These are phyloP conservation scores for Exophiala oligosperma DNA, from an alignment of 2,329 filamentous ascomycete species.

Conservation along the genomic window DNA sequence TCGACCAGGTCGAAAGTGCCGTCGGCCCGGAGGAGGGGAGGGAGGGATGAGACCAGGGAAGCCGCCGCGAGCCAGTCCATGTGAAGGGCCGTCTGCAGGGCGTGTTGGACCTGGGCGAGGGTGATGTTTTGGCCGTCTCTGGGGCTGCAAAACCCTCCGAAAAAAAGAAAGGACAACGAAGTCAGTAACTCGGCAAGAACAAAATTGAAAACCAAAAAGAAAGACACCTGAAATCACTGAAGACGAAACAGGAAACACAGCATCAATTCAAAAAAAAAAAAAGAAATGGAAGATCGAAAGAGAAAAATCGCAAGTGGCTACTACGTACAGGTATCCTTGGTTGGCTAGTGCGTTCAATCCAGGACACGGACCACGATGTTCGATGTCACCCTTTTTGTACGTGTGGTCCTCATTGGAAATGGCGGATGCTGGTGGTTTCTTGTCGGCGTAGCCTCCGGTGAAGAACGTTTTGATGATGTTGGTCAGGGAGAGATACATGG, in stretches of 20 bases:
- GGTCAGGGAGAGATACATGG: constrained; percentile 11
- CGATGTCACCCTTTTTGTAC: constrained; percentile 26
- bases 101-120: constrained; percentile 33
- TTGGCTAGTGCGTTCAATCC: constrained; percentile 47
- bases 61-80: constrained; percentile 29
- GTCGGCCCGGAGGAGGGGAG: constrained; percentile 29
- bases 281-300: too few relatives aligned
- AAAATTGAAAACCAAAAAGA: too few relatives aligned
- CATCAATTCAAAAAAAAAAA: too few relatives aligned
- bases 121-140: constrained; percentile 37
- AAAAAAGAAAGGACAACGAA: not conserved
- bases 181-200: not conserved
- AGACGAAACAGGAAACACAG: too few relatives aligned
- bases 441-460: constrained; percentile 13
- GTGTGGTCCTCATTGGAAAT: constrained; percentile 24
- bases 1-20: constrained; percentile 37
- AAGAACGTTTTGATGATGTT: constrained; percentile 11
- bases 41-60: constrained; percentile 27
- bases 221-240: too few relatives aligned
- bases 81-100: constrained; percentile 31
- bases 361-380: constrained; percentile 43
- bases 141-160: constrained; percentile 23
- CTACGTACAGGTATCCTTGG: constrained; percentile 38
- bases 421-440: constrained; percentile 1
- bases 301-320: too few relatives aligned